Evolutionary conservation across 1,284 basidiomycete genomes (phyloP).

Genomic region (Fomitopsis pinicola): DNA sequence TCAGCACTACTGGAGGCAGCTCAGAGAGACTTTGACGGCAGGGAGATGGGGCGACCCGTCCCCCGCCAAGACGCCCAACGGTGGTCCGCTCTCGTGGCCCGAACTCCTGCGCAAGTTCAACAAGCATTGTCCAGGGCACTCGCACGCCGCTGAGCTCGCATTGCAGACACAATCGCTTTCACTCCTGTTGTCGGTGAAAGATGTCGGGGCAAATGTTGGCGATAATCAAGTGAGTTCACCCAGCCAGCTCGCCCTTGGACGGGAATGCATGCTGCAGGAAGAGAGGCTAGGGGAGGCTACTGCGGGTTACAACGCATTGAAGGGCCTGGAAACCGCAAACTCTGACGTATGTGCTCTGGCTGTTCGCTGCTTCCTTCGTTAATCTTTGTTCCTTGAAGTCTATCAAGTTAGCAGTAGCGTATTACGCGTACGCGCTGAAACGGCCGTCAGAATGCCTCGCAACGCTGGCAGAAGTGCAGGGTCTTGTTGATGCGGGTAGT

Average conservation of each 20-base stretch:
- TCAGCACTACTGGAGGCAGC: constrained; percentile 69
- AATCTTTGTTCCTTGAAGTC: constrained; percentile 36
- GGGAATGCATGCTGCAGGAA: constrained; percentile 52
- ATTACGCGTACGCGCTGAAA: constrained; percentile 73
- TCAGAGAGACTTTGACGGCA: constrained; percentile 60
- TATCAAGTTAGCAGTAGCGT: constrained; percentile 61
- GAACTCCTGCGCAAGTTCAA: constrained; percentile 86
- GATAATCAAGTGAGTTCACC: constrained; percentile 37
- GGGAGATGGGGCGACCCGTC: constrained; percentile 59
- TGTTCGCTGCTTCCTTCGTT: neutral
- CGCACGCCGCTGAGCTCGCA: constrained; percentile 62
- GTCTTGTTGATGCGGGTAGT: constrained; percentile 44
- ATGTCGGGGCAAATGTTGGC: constrained; percentile 29
- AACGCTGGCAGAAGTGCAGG: constrained; percentile 52
- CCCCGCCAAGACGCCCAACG: constrained; percentile 64
- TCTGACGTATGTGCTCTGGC: constrained; percentile 51
- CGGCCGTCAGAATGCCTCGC: constrained; percentile 59
- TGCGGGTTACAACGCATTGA: constrained; percentile 47
- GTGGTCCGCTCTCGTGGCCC: constrained; percentile 61
- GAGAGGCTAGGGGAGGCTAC: constrained; percentile 52
- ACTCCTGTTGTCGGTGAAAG: constrained; percentile 47
- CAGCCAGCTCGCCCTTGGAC: constrained; percentile 41
- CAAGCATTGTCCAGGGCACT: constrained; percentile 70
- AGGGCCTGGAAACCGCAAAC: constrained; percentile 45
- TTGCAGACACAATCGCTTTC: constrained; percentile 63